These are phyloP conservation scores for Yamadazyma taylorii DNA, from an alignment of 1,139 yeast species.

Conservation along the genomic window DNA sequence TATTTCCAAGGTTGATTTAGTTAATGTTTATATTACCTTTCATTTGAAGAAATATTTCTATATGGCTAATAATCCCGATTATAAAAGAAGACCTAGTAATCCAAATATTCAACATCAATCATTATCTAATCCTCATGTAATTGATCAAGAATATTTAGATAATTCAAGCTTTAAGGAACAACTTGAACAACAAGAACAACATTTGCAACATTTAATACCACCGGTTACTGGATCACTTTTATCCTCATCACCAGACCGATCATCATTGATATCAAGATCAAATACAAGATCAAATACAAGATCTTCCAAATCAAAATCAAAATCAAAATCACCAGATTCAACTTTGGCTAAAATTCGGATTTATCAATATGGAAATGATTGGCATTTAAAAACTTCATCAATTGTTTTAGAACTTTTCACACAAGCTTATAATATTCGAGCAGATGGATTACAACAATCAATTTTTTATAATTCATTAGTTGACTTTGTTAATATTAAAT, in stretches of 20 bases:
- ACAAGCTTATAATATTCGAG: slow-evolving; percentile 49
- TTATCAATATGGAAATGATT: slow-evolving; percentile 71
- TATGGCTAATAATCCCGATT: slow-evolving; percentile 35
- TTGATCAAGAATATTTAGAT: slow-evolving; percentile 23
- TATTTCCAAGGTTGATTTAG: slow-evolving; percentile 48
- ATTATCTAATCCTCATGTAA: not conserved
- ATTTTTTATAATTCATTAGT: slow-evolving; percentile 77
- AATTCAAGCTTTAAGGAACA: slow-evolving; percentile 19
- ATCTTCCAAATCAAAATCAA: slow-evolving; percentile 5
- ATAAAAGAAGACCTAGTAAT: slow-evolving; percentile 14
- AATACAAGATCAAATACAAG: too few species aligned
- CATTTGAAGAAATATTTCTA: slow-evolving; percentile 48
- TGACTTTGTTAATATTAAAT: slow-evolving; percentile 72
- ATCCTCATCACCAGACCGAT: slow-evolving; percentile 4
- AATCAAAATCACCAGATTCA: slow-evolving; percentile 14
- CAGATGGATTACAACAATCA: slow-evolving; percentile 43
- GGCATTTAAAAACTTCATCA: slow-evolving; percentile 76
- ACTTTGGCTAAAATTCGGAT: slow-evolving; percentile 47
- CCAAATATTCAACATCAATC: not conserved
- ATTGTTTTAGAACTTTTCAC: slow-evolving; percentile 55
- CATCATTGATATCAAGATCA: too few species aligned
- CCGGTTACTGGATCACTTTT: slow-evolving; percentile 14
- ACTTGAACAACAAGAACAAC: too few species aligned
- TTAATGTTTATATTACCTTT: slow-evolving; percentile 65
- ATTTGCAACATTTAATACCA: slow-evolving; percentile 13